phyloP scores from a whole-genome alignment of 192 early-diverging fungal genomes.

The Podila epicladia region DNA sequence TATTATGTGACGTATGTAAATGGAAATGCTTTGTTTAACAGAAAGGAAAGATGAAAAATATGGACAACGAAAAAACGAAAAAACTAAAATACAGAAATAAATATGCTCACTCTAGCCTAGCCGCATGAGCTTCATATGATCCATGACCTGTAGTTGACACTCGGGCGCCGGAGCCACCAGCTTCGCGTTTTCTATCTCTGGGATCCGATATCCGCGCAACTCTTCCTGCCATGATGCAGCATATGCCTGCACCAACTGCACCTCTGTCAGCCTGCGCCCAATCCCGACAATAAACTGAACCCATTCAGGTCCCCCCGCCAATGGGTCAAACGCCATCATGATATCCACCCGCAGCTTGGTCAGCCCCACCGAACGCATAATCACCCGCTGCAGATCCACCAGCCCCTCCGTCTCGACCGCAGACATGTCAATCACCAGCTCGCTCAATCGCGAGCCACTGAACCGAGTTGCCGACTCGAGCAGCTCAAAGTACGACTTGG shows the following conservation, averaged over 20 bases:
- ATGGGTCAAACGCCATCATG: neutral
- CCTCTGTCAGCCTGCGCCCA: neutral
- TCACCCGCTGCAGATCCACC: neutral
- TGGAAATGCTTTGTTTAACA: no score
- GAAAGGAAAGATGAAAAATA: no score
- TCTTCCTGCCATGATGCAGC: neutral
- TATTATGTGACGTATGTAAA: no score
- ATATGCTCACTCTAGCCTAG: no score
- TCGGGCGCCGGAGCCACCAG: no score
- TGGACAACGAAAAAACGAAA: no score
- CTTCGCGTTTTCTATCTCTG: neutral
- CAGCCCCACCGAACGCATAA: neutral
- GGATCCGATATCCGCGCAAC: neutral
- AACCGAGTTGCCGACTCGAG: slow-evolving; percentile 4
- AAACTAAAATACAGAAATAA: no score
- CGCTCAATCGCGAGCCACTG: neutral
- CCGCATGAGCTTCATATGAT: no score
- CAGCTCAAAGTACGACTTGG: neutral
- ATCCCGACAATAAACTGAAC: neutral
- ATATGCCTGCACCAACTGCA: neutral
- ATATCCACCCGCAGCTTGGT: neutral
- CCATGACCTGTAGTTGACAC: no score
- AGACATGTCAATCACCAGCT: neutral
- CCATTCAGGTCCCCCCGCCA: neutral
- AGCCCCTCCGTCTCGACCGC: neutral